Base-by-base conservation (phyloP, 257 asterid species). In the Rehmannia glutinosa region DNA sequence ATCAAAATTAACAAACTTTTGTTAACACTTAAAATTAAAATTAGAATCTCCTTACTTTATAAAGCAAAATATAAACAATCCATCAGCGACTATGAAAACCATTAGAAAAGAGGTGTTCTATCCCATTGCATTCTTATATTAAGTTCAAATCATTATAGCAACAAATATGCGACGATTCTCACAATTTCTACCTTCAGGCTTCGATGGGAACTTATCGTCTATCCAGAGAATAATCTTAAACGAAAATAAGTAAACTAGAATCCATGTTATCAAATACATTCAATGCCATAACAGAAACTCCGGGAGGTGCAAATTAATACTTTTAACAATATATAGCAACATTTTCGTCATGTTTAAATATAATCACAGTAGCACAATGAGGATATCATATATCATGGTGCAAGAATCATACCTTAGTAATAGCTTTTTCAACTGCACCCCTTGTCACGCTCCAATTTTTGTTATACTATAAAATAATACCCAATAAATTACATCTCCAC, bases 381-480 rank as follows among this genome's bases (percentile, higher is more conserved):
- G n/a, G n/a, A n/a, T n/a, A n/a, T n/a, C n/a, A n/a, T n/a, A n/a
- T n/a, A n/a, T n/a, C n/a, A 23, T 43, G 11, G 41, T n/a, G n/a
- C n/a, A n/a, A n/a, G n/a, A n/a, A n/a, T n/a, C n/a, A n/a, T n/a
- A n/a, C n/a, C n/a, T n/a, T n/a, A n/a, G n/a, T n/a, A n/a, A n/a
- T n/a, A n/a, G n/a, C n/a, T n/a, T n/a, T n/a, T 3, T 19, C 59
- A 52, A 84, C 82, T 12, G 88, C 64, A 46, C 80, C 83, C 70
- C 78, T 84, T n/a, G n/a, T n/a, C n/a, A n/a, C n/a, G n/a, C n/a
- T n/a, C n/a, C n/a, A n/a, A n/a, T n/a, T n/a, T n/a, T n/a, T n/a
- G n/a, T n/a, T n/a, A n/a, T n/a, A n/a, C n/a, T n/a, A n/a, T n/a
- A n/a, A n/a, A n/a, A n/a, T n/a, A n/a, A n/a, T n/a, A n/a, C n/a